A percentile compares a stretch with the other conserved stretches of the same genome.
Evolutionary conservation across 768 basidiomycete genomes (phyloP).

Genomic region (Cubamyces lactineus): DNA sequence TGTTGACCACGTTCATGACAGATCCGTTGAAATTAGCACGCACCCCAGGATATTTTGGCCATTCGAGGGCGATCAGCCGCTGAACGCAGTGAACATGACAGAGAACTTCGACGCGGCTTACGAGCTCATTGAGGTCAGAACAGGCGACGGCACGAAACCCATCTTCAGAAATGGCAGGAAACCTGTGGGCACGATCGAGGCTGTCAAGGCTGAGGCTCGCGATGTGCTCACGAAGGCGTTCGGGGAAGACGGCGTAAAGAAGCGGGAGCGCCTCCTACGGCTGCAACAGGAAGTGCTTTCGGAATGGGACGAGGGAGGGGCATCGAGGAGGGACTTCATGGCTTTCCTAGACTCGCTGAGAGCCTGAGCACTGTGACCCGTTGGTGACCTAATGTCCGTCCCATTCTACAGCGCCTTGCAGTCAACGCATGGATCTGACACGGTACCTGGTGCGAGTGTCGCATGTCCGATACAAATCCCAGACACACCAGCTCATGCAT

Average conservation of each 20-base stretch:
- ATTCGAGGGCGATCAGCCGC: slow-evolving; percentile 30
- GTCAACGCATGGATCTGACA: no score
- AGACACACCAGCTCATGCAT: no score
- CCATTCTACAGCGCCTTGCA: no score
- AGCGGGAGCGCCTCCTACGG: slow-evolving; percentile 25
- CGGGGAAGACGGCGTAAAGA: slow-evolving; percentile 30
- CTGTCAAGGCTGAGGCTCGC: slow-evolving; percentile 25
- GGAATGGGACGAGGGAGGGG: slow-evolving; percentile 21
- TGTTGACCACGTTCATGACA: not conserved
- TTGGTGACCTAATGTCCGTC: no score
- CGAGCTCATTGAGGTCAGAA: slow-evolving; percentile 34
- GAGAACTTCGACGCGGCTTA: slow-evolving; percentile 29
- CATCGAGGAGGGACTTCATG: slow-evolving; percentile 5
- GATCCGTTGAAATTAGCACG: not conserved
- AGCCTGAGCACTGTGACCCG: no score
- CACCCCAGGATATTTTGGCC: slow-evolving; percentile 33
- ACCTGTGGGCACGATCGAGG: slow-evolving; percentile 28
- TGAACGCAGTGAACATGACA: slow-evolving; percentile 26
- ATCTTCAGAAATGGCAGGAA: slow-evolving; percentile 24
- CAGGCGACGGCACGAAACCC: slow-evolving; percentile 19
- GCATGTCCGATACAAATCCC: no score
- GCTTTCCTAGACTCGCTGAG: not conserved
- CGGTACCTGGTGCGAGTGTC: no score
- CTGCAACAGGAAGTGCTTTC: slow-evolving; percentile 3
- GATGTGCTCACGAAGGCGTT: slow-evolving; percentile 27